Evolutionary conservation across 1,139 yeast species (phyloP).

Genomic region (Pichia sp.): DNA sequence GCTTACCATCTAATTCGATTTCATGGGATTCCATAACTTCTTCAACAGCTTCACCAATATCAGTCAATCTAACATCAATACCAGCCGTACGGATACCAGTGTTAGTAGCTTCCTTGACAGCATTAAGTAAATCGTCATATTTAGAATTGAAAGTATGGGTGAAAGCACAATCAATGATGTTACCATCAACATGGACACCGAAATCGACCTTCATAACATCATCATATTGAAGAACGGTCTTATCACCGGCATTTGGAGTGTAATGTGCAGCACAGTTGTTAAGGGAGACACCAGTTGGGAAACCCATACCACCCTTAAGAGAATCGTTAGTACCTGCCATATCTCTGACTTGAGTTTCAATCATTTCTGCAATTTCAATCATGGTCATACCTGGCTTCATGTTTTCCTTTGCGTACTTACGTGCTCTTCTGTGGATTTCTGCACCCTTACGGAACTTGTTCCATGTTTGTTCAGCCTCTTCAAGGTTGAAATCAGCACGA

Average conservation of each 20-base stretch:
- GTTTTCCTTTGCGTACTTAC: conserved; percentile 71
- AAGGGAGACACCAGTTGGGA: conserved; percentile 94
- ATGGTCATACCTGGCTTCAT: conserved; percentile 92
- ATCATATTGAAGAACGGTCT: conserved; percentile 70
- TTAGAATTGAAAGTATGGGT: conserved; percentile 86
- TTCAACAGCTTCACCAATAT: conserved; percentile 93
- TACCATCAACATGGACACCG: conserved; percentile 98
- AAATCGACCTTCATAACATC: conserved; percentile 97
- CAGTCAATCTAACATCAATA: conserved; percentile 92
- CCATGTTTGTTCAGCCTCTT: conserved; percentile 60
- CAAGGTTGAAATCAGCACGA: conserved; percentile 63
- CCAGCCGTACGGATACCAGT: conserved; percentile 95
- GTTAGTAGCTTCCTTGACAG: conserved; percentile 91
- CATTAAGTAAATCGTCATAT: conserved; percentile 75
- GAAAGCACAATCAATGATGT: conserved; percentile 92
- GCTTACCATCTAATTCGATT: conserved; percentile 84
- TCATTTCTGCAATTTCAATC: conserved; percentile 84
- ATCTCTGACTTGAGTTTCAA: conserved; percentile 81
- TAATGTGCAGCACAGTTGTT: conserved; percentile 98
- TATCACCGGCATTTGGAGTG: conserved; percentile 96
- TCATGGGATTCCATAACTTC: conserved; percentile 98
- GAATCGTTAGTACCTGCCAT: conserved; percentile 60
- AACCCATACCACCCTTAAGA: conserved; percentile 86
- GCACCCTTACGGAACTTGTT: conserved; percentile 95
- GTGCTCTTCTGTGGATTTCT: conserved; percentile 90